Percentiles rank a stretch among this genome's conserved stretches.
Evolutionary conservation across 805 yeast species (phyloP).

Genomic region (Yueomyces sinensis): DNA sequence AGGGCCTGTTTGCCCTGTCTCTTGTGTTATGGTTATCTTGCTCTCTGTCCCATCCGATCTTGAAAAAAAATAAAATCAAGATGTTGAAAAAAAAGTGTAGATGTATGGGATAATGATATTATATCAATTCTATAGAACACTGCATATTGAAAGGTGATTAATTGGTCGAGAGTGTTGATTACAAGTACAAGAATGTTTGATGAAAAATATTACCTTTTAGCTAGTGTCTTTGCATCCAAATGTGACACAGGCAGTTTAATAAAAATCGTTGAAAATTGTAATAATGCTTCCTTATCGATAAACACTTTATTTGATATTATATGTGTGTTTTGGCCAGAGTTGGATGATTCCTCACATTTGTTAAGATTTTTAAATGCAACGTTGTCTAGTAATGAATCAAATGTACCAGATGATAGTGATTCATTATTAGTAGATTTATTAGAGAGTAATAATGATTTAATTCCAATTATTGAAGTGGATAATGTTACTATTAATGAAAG

Average conservation of each 20-base stretch:
- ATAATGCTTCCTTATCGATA: constrained; percentile 5
- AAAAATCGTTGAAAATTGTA: constrained; percentile 3
- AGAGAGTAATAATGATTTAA: constrained; percentile 8
- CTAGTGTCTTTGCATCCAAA: constrained; percentile 14
- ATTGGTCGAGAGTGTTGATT: background rate
- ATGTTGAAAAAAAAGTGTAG: too few relatives aligned
- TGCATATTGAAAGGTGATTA: too few relatives aligned
- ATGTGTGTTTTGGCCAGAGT: constrained; percentile 22
- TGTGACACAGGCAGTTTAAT: constrained; percentile 8
- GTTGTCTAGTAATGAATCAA: constrained; percentile 1
- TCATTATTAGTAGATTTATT: constrained; percentile 16
- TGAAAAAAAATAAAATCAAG: too few relatives aligned
- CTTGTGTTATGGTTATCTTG: too few relatives aligned
- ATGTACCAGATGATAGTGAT: constrained; percentile 1
- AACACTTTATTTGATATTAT: constrained; percentile 8
- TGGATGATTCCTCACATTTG: constrained; percentile 13
- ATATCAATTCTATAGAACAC: too few relatives aligned
- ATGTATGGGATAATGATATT: too few relatives aligned
- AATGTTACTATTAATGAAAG: constrained; percentile 6
- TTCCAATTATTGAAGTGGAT: constrained; percentile 16
- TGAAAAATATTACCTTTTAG: constrained; percentile 13
- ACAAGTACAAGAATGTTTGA: constrained; percentile 4
- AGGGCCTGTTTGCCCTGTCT: too few relatives aligned
- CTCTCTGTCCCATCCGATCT: too few relatives aligned
- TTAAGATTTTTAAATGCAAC: constrained; percentile 5